phyloP scores from a whole-genome alignment of 164 flowering plant genomes.

The Houttuynia cordata region DNA sequence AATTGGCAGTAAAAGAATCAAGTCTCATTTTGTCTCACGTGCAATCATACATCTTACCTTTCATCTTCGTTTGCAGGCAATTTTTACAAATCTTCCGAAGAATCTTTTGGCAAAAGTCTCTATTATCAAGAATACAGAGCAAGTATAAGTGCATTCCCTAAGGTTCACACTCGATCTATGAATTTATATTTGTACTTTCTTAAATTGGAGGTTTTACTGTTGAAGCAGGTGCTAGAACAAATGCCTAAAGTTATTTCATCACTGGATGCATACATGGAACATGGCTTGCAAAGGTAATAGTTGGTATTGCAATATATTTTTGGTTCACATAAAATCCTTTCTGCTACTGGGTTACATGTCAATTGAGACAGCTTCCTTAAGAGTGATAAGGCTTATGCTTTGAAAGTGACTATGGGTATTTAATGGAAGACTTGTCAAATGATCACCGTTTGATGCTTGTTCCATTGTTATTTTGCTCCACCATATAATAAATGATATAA shows the following conservation, averaged over 20 bases:
- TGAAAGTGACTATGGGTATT: too few relatives aligned
- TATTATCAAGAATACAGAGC: constrained; percentile 62
- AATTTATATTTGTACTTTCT: not conserved
- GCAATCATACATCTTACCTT: not conserved
- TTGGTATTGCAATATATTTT: not conserved
- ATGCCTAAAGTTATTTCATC: constrained; percentile 74
- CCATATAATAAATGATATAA: not conserved
- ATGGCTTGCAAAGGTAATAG: constrained; percentile 55
- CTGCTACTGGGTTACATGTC: not conserved
- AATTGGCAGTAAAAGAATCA: too few relatives aligned
- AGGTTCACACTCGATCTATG: not conserved
- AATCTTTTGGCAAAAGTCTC: constrained; percentile 63
- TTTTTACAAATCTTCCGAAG: constrained; percentile 59
- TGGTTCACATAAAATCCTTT: not conserved
- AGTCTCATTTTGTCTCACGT: not conserved
- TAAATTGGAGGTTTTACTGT: constrained; percentile 1
- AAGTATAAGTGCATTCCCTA: constrained; percentile 27
- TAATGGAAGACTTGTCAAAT: not conserved
- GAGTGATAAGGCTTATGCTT: too few relatives aligned
- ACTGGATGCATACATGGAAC: constrained; percentile 71
- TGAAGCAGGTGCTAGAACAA: constrained; percentile 58
- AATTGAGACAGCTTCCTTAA: not conserved
- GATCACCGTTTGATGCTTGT: not conserved
- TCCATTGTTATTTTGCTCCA: not conserved
- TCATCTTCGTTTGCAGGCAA: constrained; percentile 33